Conservation (phyloP, 805 yeast genomes). For the Blastobotrys chiropterorum region DNA sequence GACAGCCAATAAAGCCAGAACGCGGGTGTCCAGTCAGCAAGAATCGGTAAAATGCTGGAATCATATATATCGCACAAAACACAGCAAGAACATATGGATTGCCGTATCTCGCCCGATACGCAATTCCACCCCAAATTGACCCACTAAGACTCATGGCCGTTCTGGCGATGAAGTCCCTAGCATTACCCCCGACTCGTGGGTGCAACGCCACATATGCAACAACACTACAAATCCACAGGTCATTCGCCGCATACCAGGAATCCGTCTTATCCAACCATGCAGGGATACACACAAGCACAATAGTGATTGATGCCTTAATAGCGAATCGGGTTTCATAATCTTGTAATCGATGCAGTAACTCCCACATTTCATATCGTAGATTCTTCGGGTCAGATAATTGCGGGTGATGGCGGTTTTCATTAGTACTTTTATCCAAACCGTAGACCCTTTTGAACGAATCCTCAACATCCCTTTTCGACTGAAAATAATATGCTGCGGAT, state of each 20-base stretch:
- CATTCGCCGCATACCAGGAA: slow-evolving; percentile 39
- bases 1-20: slow-evolving; percentile 37
- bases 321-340: slow-evolving; percentile 41
- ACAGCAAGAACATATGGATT: slow-evolving; percentile 37
- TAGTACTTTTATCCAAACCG: slow-evolving; percentile 33
- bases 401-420: not conserved
- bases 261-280: slow-evolving; percentile 36
- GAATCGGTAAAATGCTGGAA: slow-evolving; percentile 32
- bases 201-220: slow-evolving; percentile 35
- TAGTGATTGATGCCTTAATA: slow-evolving; percentile 34
- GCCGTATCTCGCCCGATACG: slow-evolving; percentile 35
- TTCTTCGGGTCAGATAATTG: slow-evolving; percentile 1
- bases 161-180: slow-evolving; percentile 29
- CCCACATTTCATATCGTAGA: slow-evolving; percentile 38
- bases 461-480: slow-evolving; percentile 40
- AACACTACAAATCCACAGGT: slow-evolving; percentile 41
- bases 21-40: slow-evolving; percentile 37
- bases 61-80: slow-evolving; percentile 34
- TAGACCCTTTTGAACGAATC: slow-evolving; percentile 41
- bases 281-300: slow-evolving; percentile 38
- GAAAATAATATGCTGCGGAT: slow-evolving; percentile 38
- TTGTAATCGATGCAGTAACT: slow-evolving; percentile 27
- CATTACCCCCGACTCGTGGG: slow-evolving; percentile 33
- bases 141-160: slow-evolving; percentile 35
- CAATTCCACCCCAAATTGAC: slow-evolving; percentile 44